Conservation (phyloP, 495 filamentous ascomycete genomes). For the Lophiotrema nucula region DNA sequence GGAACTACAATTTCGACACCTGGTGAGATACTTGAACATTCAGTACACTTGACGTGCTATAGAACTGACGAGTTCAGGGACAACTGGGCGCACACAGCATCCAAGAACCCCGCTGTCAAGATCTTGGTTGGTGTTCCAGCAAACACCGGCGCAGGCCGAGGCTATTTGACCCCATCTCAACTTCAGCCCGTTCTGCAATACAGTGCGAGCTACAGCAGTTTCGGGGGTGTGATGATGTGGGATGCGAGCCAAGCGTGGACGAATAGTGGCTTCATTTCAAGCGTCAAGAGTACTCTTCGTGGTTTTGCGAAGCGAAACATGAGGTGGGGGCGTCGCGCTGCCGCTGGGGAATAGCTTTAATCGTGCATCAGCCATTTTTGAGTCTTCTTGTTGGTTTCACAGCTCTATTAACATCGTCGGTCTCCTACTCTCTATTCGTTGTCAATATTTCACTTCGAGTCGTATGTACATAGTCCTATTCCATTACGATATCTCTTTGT, state of each 20-base stretch:
- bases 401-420: too few relatives aligned
- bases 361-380: too few relatives aligned
- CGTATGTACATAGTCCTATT: too few relatives aligned
- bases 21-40: too few relatives aligned
- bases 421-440: too few relatives aligned
- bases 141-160: constrained; percentile 57
- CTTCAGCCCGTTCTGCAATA: constrained; percentile 40
- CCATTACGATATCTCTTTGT: too few relatives aligned
- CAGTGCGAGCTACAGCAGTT: constrained; percentile 19
- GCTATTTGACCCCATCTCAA: constrained; percentile 52
- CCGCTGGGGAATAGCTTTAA: neutral
- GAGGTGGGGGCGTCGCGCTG: constrained; percentile 7
- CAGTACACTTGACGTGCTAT: too few relatives aligned
- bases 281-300: constrained; percentile 9
- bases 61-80: too few relatives aligned
- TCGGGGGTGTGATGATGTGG: constrained; percentile 39
- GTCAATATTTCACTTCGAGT: too few relatives aligned
- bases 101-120: constrained; percentile 62
- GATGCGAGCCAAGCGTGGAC: constrained; percentile 34
- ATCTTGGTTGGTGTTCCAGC: constrained; percentile 67
- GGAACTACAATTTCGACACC: constrained; percentile 64
- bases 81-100: constrained; percentile 62
- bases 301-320: constrained; percentile 3
- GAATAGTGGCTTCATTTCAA: constrained; percentile 22
- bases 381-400: too few relatives aligned